phyloP scores from a whole-genome alignment of 331 rosid species.

The Dryas integrifolia region DNA sequence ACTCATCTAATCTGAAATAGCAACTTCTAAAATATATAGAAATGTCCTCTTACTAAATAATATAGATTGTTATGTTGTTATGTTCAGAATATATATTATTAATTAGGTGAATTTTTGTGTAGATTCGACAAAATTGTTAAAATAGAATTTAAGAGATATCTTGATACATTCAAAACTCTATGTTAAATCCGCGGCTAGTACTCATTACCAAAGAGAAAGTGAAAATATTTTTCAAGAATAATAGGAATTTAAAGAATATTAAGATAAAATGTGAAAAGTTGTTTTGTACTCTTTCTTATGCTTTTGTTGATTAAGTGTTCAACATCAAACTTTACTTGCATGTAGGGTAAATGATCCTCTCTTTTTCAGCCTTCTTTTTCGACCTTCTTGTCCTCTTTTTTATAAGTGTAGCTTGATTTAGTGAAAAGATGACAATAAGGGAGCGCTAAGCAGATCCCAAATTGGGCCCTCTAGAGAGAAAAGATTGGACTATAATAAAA shows the following conservation, averaged over 20 bases:
- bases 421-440: constrained; percentile 39
- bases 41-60: too few species aligned
- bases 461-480: constrained; percentile 29
- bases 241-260: constrained; percentile 11
- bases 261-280: constrained; percentile 42
- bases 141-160: neutral
- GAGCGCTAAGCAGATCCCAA: constrained; percentile 52
- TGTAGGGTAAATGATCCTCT: constrained; percentile 61
- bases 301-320: constrained; percentile 33
- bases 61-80: too few species aligned
- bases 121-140: neutral
- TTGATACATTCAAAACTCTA: constrained; percentile 2
- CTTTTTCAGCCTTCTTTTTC: constrained; percentile 71
- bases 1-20: too few species aligned
- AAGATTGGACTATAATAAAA: too few species aligned
- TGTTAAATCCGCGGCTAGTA: constrained; percentile 14
- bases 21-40: too few species aligned
- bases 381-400: constrained; percentile 55
- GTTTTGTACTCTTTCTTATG: constrained; percentile 36
- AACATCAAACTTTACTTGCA: constrained; percentile 46
- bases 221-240: neutral
- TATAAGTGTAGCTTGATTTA: constrained; percentile 44
- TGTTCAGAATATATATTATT: too few species aligned
- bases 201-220: constrained; percentile 6
- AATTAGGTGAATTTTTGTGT: too few species aligned